Base-by-base conservation (phyloP, 805 yeast species). In the Nakazawaea molendinolei region DNA sequence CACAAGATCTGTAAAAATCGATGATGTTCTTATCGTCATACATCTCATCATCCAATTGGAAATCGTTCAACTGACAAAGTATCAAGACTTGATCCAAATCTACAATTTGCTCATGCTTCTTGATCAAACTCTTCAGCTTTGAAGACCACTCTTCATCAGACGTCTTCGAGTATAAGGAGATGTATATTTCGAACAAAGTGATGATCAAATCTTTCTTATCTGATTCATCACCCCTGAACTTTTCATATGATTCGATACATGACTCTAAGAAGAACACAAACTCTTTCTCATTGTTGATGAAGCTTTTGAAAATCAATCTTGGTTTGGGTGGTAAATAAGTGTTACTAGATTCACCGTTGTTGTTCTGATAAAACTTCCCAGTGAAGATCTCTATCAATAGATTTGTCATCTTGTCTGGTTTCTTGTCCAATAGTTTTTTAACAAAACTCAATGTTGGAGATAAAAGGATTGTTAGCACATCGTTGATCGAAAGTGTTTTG, bases 241-340 rank as follows among this genome's bases (percentile, higher is more conserved):
- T 70, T 38, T 80, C 87, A 51, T 84, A 84, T 9, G 83, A 69
- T 47, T 80, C 85, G 12, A 87, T 59, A 48, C 95, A 86, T 0
- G 97, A 97, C 53, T 92, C 98, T 39, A 92, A 57, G 44, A 92
- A 92, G 6, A 85, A 83, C 18, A 89, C 92, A 66, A 92, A 90
- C 51, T 89, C 92, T 50, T 79, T 74, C 0, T 92, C 87, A 52
- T 83, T 86, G 45, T 79, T 74, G n/a, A 84, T 75, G 54, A 92
- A 92, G 1, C 94, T 77, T 2, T 90, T 79, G 52, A 86, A 92
- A 1, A 90, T 84, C 26, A 90, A 65, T 30, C 87, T 69, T 5
- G 97, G 97, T 34, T 79, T 71, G 3, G 98, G 98, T 2, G 97
- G 96, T 34, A 80, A 79, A 55, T 92, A 92, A 0, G 81, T 25